Evolutionary conservation across 441 rosid species (phyloP), one percentile per base, ranked within the genome.

Genomic region (Populus tomentosa): DNA sequence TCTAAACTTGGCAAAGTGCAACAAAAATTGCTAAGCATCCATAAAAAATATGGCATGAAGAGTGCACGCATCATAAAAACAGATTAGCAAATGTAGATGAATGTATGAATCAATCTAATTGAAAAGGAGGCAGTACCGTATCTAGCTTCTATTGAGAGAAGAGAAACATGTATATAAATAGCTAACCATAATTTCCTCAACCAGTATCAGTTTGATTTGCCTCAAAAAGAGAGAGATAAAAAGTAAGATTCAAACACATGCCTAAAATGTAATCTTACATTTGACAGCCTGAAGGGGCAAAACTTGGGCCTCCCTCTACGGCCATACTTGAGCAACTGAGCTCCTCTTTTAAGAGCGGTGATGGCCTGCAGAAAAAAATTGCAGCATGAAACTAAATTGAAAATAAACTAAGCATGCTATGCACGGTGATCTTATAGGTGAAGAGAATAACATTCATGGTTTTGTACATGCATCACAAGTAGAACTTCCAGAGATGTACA

Each of bases 231-330:
- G 46, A 16, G 4, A 30, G 59, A 62, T 24, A 53, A 71, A 40
- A 20, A 1, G 62, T 23, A 13, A 30, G 53, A 59, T 33, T 62
- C n/a, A 62, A 63, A 65, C 35, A 63, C 30, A 46, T 24, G 30
- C 10, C 20, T 35, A 20, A 70, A 59, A 18, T 8, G 6, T 46
- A 76, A 77, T 81, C 95, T 91, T 86, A 95, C 99, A 84, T 95
- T 93, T 36, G 99, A 87, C 81, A 95, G 99, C 79, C 98, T 91
- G 86, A 95, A 93, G 50, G 99, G 99, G 73, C 99, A 95, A 84
- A 93, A 90, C 85, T 95, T 95, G 71, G 99, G 99, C 84, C 92
- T 95, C 69, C 99, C 99, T 79, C 99, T 90, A 80, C 99, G 90
- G 78, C 99, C 99, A 85, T 95, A 95, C 86, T 95, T 95, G 14